These are phyloP conservation scores for Aspergillus sp. DNA, from an alignment of 2,329 filamentous ascomycete species.

Conservation along the genomic window DNA sequence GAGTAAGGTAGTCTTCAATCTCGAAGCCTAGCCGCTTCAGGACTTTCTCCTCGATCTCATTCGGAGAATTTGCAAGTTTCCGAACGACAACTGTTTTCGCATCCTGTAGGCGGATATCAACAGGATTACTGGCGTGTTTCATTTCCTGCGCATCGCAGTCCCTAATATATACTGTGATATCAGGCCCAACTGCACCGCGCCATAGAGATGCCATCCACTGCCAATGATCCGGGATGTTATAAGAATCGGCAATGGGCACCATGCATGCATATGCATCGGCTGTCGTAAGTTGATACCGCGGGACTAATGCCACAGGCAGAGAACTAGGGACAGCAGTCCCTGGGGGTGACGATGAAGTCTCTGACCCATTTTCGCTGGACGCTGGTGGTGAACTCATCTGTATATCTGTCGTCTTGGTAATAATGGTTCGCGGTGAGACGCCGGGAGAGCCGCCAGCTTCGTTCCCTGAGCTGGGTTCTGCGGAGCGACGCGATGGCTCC, in stretches of 20 bases:
- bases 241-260: slow-evolving; percentile 74
- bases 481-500: slow-evolving; percentile 11
- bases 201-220: slow-evolving; percentile 95
- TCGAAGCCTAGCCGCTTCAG: slow-evolving; percentile 80
- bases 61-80: slow-evolving; percentile 32
- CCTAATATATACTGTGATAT: slow-evolving; percentile 53
- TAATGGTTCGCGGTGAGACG: slow-evolving; percentile 34
- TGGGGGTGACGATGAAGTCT: slow-evolving; percentile 20
- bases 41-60: slow-evolving; percentile 64
- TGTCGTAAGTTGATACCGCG: slow-evolving; percentile 75
- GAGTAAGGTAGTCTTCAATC: slow-evolving; percentile 68
- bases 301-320: slow-evolving; percentile 73
- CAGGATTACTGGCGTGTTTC: slow-evolving; percentile 41
- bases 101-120: slow-evolving; percentile 57
- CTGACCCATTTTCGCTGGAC: slow-evolving; percentile 29
- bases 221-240: slow-evolving; percentile 87
- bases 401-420: slow-evolving; percentile 30
- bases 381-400: slow-evolving; percentile 31
- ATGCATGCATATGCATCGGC: slow-evolving; percentile 73
- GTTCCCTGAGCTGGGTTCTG: slow-evolving; percentile 15
- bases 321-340: slow-evolving; percentile 6
- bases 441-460: slow-evolving; percentile 22
- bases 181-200: slow-evolving; percentile 80
- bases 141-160: slow-evolving; percentile 43
- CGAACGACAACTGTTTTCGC: slow-evolving; percentile 55